Evolutionary conservation across 345 rosid genomes (phyloP), one percentile per base, ranked within the genome.

Genomic region (Acer yangbiense): DNA sequence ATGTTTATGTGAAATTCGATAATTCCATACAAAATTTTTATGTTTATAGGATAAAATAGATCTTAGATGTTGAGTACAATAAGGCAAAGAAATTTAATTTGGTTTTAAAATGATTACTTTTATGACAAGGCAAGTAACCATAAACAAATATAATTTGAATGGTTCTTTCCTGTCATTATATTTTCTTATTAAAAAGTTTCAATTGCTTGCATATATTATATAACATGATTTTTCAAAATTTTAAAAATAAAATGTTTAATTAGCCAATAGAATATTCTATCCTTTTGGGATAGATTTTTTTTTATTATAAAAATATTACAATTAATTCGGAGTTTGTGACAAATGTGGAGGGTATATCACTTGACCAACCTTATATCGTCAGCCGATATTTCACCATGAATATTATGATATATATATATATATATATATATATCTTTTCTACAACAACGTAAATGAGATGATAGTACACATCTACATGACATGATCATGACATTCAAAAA

Each of bases 41-140:
- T 35, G 39, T 35, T 35, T 35, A 35, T 35, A 35, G 39, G 4
- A 35, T 35, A 35, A 35, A 35, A 35, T 35, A 35, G 6, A 35
- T 35, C 39, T 35, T 35, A 4, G 6, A 0, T 35, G 39, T 35
- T 35, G 39, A 35, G 39, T 35, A 35, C 7, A 35, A 35, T 0
- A 4, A 35, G 3, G 54, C 52, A 14, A 65, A 69, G 27, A 70
- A 35, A 57, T 25, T 52, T 27, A 35, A 57, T 25, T 61, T 27
- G 50, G 48, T 17, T 7, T 27, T 17, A 48, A 54, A 44, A 29
- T 41, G 13, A 48, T 54, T 27, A 43, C 55, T 66, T 66, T 35
- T 16, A 17, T 67, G 14, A 32, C 32, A 76, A 72, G 83, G 74
- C 71, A 76, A 81, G 83, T 66, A 35, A 75, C 39, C 74, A 2